phyloP scores from a whole-genome alignment of 2,329 filamentous ascomycete genomes.

The Diaporthe citriasiana region DNA sequence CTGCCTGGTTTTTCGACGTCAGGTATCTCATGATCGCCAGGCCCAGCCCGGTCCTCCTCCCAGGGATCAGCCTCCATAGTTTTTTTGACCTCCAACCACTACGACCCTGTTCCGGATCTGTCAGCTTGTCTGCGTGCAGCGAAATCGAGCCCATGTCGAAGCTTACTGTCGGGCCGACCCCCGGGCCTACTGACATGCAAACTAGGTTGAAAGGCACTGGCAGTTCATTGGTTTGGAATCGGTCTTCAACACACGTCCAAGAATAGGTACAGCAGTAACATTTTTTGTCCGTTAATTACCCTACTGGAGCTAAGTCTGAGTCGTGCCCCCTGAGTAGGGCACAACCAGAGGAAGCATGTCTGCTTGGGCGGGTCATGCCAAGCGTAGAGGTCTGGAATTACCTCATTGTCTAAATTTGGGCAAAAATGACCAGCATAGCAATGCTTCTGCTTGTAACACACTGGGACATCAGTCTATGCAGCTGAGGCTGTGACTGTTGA shows the following conservation, averaged over 20 bases:
- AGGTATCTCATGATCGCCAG: slow-evolving; percentile 10
- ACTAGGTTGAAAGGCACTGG: neutral
- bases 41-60: neutral
- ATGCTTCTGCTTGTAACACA: neutral
- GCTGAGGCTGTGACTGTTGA: too few relatives aligned
- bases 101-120: neutral
- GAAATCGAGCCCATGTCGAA: neutral
- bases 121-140: neutral
- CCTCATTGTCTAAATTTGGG: neutral
- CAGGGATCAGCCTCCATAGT: neutral
- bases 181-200: neutral
- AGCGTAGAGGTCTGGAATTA: neutral
- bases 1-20: neutral
- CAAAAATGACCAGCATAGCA: neutral
- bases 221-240: too few relatives aligned
- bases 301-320: too few relatives aligned
- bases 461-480: fast-evolving
- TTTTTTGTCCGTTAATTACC: neutral
- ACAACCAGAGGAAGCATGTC: neutral
- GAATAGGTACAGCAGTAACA: neutral
- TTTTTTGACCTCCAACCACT: neutral
- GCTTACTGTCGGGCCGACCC: slow-evolving; percentile 12
- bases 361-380: neutral
- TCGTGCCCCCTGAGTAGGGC: neutral
- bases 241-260: neutral